These are phyloP conservation scores for Paecilomyces formosus DNA, from an alignment of 2,329 filamentous ascomycete species.

Conservation along the genomic window DNA sequence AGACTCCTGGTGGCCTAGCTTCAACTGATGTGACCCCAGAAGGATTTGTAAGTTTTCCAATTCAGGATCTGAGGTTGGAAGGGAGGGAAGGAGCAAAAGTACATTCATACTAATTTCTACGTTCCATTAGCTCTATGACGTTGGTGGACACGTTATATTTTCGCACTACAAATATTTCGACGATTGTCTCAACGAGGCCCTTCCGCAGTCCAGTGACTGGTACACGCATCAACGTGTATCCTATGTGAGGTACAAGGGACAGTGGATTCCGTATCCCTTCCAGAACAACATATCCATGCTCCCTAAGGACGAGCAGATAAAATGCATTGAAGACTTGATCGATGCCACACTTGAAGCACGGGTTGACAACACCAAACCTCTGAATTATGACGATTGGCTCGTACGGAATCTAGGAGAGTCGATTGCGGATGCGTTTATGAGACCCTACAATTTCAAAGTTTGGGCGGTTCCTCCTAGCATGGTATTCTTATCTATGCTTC, in stretches of 20 bases:
- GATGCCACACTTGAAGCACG: conserved; percentile 84
- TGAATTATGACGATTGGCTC: conserved; percentile 98
- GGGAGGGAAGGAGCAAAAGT: too few relatives aligned
- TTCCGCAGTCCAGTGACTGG: conserved; percentile 92
- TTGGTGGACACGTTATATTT: conserved; percentile 97
- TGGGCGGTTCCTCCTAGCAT: conserved; percentile 98
- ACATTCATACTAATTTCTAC: conserved; percentile 2
- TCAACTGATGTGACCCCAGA: conserved; percentile 92
- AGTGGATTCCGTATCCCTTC: conserved; percentile 99
- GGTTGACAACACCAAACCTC: conserved; percentile 71
- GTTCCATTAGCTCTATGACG: conserved; percentile 76
- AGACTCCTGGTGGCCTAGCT: conserved; percentile 89
- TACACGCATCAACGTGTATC: conserved; percentile 97
- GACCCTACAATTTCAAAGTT: conserved; percentile 99
- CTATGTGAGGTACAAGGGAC: conserved; percentile 91
- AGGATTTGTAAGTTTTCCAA: conserved; percentile 72
- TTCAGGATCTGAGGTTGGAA: too few relatives aligned
- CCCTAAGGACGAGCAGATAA: conserved; percentile 93
- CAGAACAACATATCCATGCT: conserved; percentile 99
- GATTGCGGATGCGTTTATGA: conserved; percentile 93
- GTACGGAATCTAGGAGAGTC: conserved; percentile 82
- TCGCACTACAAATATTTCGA: conserved; percentile 99
- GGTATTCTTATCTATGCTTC: conserved; percentile 46
- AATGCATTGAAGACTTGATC: conserved; percentile 89
- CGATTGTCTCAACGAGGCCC: conserved; percentile 94